These are phyloP conservation scores for Erodium texanum DNA, from an alignment of 441 rosid genomes.

Conservation along the genomic window DNA sequence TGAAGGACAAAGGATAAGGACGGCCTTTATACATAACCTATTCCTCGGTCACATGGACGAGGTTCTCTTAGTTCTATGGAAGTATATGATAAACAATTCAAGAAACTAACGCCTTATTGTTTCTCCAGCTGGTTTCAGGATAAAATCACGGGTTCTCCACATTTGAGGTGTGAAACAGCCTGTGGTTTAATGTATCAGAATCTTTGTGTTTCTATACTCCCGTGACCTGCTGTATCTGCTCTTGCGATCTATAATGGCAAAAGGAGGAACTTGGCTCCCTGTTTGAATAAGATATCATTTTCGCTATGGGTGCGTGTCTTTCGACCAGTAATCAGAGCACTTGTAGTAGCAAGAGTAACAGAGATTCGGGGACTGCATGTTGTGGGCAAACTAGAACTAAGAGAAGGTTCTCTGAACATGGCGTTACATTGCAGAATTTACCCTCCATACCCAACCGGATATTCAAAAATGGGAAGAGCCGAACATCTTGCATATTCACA, in stretches of 20 bases:
- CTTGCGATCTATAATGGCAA: not conserved
- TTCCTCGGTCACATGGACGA: too few species aligned
- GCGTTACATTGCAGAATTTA: slow-evolving; percentile 45
- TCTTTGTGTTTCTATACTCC: slow-evolving; percentile 30
- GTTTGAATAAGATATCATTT: too few species aligned
- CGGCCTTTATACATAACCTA: too few species aligned
- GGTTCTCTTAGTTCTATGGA: slow-evolving; percentile 5
- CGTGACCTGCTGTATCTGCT: slow-evolving; percentile 17
- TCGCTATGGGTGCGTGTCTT: slow-evolving; percentile 96
- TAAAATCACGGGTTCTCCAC: slow-evolving; percentile 22
- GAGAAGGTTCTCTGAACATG: slow-evolving; percentile 62
- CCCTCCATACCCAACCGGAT: slow-evolving; percentile 63
- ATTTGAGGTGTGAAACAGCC: slow-evolving; percentile 32
- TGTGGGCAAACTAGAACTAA: slow-evolving; percentile 57
- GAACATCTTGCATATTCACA: slow-evolving; percentile 80
- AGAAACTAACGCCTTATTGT: slow-evolving; percentile 26
- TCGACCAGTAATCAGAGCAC: slow-evolving; percentile 51
- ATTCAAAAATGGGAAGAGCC: slow-evolving; percentile 69
- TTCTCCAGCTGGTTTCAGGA: slow-evolving; percentile 41
- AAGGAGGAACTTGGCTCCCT: slow-evolving; percentile 15
- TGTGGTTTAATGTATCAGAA: slow-evolving; percentile 27
- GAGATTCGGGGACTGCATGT: slow-evolving; percentile 50
- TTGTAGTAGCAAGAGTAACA: slow-evolving; percentile 10
- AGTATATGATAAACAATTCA: slow-evolving; percentile 22
- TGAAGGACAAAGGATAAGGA: too few species aligned